phyloP scores from a whole-genome alignment of 1,284 basidiomycete genomes.

The Agroathelia rolfsii region DNA sequence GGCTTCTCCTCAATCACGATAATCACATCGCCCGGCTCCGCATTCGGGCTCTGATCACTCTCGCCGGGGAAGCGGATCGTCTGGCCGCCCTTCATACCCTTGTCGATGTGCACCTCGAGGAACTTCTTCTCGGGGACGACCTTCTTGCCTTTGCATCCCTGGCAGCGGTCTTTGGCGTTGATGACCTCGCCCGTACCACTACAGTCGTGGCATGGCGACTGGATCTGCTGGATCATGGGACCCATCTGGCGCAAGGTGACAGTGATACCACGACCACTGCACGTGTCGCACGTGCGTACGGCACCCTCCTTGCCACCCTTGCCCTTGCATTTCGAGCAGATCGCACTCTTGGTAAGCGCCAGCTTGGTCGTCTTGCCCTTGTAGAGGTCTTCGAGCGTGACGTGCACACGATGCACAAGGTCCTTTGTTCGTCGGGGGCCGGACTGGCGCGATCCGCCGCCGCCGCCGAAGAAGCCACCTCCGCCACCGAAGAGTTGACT shows the following conservation, averaged over 20 bases:
- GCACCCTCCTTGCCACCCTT: constrained; percentile 97
- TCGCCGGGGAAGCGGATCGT: constrained; percentile 93
- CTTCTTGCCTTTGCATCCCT: constrained; percentile 94
- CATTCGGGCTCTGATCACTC: constrained; percentile 90
- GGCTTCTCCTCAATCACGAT: constrained; percentile 97
- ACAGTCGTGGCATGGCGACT: constrained; percentile 92
- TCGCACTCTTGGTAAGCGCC: constrained; percentile 90
- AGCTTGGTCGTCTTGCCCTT: constrained; percentile 98
- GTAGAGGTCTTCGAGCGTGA: constrained; percentile 96
- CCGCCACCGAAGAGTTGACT: constrained; percentile 85
- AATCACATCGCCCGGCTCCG: constrained; percentile 91
- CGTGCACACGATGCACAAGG: constrained; percentile 93
- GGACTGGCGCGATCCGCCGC: constrained; percentile 49
- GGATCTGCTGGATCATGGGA: constrained; percentile 99
- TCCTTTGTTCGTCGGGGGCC: constrained; percentile 98
- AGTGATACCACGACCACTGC: constrained; percentile 88
- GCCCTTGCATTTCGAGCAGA: constrained; percentile 91
- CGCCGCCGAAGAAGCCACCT: constrained; percentile 41
- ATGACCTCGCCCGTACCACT: constrained; percentile 89
- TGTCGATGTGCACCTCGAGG: constrained; percentile 98
- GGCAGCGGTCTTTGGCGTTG: constrained; percentile 90
- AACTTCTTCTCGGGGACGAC: constrained; percentile 93
- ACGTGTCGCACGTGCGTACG: constrained; percentile 72
- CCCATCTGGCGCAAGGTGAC: constrained; percentile 93
- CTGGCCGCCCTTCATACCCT: constrained; percentile 98